Evolutionary conservation across 2,329 filamentous ascomycete genomes (phyloP), one percentile per base, ranked within the genome.

Genomic region (Cladosporium halotolerans): DNA sequence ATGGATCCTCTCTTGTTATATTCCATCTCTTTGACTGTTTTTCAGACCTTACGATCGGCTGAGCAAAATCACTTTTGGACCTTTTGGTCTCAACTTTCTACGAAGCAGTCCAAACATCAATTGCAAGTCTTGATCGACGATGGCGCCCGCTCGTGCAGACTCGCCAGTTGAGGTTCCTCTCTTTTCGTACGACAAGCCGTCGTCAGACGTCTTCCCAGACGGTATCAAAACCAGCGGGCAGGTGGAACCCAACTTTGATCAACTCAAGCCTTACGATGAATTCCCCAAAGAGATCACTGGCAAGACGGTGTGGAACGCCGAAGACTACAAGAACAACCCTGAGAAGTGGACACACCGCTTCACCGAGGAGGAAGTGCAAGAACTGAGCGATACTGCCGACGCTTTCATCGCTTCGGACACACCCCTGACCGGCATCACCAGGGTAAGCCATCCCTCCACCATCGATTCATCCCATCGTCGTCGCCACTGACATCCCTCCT

Each of bases 301-400:
- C 9, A 80, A 80, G 0, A 91, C 86, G 0, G 81, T 88, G 31
- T 93, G 88, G 88, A 76, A 79, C 51, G 76, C 79, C 4, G 78
- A 82, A 31, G 84, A 88, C 32, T 88, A 84, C 63, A 74, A 73
- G 51, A 68, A 78, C 58, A 74, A 79, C 61, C 82, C 84, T 0
- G 82, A 87, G 61, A 78, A 78, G 67, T 92, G 88, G 88, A 83
- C 84, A 4, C 86, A 90, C 70, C 72, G 72, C 7, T 88, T 91
- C 66, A 84, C 79, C 0, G 69, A 76, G 0, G 77, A 81, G 2
- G 87, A 92, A 68, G 73, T 89, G 16, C 70, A 73, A 9, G 88
- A 91, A 64, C 73, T 93, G 46, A 80, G 81, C 62, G 66, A 72
- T 16, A 79, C 85, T 0, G 80, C 87, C 0, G 86, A 92, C 69